These are phyloP conservation scores for Cerrena zonata DNA, from an alignment of 1,284 basidiomycete species.

Conservation along the genomic window DNA sequence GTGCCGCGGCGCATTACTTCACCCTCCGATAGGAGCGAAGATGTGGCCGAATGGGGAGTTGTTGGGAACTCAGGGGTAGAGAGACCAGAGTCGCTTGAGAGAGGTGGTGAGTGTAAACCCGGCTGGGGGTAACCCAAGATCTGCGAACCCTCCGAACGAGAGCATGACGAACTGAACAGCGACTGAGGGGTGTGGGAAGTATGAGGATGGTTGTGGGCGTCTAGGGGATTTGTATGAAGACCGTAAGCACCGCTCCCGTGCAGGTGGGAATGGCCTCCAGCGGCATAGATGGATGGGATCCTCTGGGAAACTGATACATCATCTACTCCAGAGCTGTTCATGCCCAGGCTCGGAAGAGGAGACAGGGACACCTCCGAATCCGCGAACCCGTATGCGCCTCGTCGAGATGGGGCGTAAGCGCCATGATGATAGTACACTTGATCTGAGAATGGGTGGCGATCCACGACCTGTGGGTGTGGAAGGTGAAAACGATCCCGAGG, in stretches of 20 bases:
- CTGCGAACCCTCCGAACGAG: neutral
- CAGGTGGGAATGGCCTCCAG: neutral
- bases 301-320: neutral
- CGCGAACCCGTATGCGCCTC: neutral
- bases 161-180: neutral
- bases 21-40: neutral
- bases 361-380: neutral
- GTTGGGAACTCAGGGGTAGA: constrained; percentile 21
- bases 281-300: neutral
- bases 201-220: neutral
- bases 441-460: neutral
- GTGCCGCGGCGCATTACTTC: neutral
- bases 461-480: neutral
- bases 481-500: neutral
- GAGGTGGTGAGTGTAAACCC: neutral
- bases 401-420: neutral
- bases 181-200: neutral
- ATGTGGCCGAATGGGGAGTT: constrained; percentile 9
- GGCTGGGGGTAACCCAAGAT: neutral
- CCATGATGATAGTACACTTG: neutral
- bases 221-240: neutral
- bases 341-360: neutral
- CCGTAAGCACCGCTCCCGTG: no score
- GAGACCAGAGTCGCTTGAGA: constrained; percentile 15
- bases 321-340: neutral